Evolutionary conservation across 148 eudicot species (phyloP), one percentile per base, ranked within the genome.

Genomic region (Heliosperma pusillum): DNA sequence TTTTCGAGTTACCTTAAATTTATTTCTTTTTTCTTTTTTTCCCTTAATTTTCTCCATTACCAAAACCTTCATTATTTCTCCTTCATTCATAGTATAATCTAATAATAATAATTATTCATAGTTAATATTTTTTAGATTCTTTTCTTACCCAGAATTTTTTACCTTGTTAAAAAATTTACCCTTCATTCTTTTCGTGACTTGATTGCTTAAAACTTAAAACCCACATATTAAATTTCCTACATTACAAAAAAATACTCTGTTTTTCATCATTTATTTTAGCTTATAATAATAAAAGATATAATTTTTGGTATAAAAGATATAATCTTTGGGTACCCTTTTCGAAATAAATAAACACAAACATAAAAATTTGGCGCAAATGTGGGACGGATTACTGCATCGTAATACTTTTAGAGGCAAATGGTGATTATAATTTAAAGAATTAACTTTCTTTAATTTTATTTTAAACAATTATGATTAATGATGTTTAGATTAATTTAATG

Each of bases 391-490:
- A 44, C 62, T 83, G 40, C 67, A 76, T 77, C 91, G 89, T 61
- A 87, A 85, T 83, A 86, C 81, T 76, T 89, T 92, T 80, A 84
- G 78, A 76, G 17, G 78, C 29, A 91, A 85, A 91, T 88, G 97
- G 97, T 91, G 57, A 40, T 57, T 33, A 47, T 61, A 5, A 6
- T 10, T 5, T 19, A 44, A 1, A 7, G 33, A 10, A 36, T 36
- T 8, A 36, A 36, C 42, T 36, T 36, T 36, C 9, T 36, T 3
- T 60, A 6, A 62, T 70, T 68, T 73, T 69, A 50, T 47, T 16
- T 15, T 5, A n/a, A 33, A 13, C 6, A 27, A 44, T 44, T 33
- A 50, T 50, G 2, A 36, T 40, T 21, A 36, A 36, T 66, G 70
- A 66, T 66, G 70, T 66, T 66, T 22, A 40, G 44, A 20, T 69